Base-by-base conservation (phyloP, 2,329 filamentous ascomycete genomes). In the Hirsutella thompsonii region DNA sequence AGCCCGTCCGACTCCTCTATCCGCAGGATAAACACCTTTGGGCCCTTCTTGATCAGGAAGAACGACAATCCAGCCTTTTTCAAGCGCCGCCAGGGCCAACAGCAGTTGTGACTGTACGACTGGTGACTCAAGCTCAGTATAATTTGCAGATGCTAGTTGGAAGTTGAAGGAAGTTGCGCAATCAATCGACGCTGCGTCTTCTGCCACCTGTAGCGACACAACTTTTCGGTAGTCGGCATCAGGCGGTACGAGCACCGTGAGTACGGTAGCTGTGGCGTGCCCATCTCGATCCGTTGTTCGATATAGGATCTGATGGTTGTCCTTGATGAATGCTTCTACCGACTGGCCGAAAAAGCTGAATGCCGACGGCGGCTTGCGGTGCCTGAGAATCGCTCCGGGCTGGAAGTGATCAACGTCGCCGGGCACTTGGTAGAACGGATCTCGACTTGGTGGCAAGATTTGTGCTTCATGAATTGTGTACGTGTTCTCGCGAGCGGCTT, bases 121-220 rank as follows among this genome's bases (percentile, higher is more conserved):
- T 6, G 23, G 23, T 11, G 23, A 26, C 6, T 6, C 23, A 11
- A 26, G 23, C 11, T 26, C 11, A 26, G 23, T 6, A 26, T 26
- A 26, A 6, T 26, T 6, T 6, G 6, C 6, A 11, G 23, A 26
- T 11, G 6, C 23, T 26, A 11, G 11, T 26, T 53, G 52, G 18
- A 53, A 47, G 13, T 42, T 48, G 36, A 49, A 53, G 1, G 54
- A 55, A 3, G 53, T 51, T 8, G 52, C 49, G 37, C 51, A 56
- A 18, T 70, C 56, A 2, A 64, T 48, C n/a, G 55, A 55, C 3
- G 62, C 56, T 4, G 60, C 57, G 37, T 68, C 57, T 41, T 64
- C 58, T 0, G 64, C 57, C 2, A 63, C 52, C 43, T 68, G 63
- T 42, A 64, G 68, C 0, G 65, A 69, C 2, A 70, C 45, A 0